Conservation (phyloP, 2,329 filamentous ascomycete genomes). For the Chalara sp. region DNA sequence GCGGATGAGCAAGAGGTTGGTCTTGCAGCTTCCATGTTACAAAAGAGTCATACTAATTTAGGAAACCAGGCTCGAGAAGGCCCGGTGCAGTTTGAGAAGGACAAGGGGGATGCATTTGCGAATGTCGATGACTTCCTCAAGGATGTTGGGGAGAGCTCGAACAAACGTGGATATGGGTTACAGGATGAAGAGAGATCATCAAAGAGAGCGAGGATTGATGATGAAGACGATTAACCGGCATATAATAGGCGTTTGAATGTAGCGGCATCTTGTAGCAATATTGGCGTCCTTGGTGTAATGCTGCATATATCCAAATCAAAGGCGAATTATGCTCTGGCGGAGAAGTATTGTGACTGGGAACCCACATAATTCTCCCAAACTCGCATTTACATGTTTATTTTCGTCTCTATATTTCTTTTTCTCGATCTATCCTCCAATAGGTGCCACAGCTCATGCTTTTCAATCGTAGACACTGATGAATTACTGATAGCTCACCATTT, state of each 20-base stretch:
- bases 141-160: conserved; percentile 58
- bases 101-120: conserved; percentile 69
- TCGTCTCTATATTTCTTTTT: no score
- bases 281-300: no score
- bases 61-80: conserved; percentile 64
- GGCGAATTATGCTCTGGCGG: no score
- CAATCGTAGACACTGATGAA: no score
- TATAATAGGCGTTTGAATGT: background rate
- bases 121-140: conserved; percentile 91
- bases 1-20: conserved; percentile 73
- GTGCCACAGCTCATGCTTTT: no score
- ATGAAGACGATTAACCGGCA: conserved; percentile 44
- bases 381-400: no score
- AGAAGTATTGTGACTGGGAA: no score
- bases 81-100: conserved; percentile 94
- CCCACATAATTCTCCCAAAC: no score
- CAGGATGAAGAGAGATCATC: conserved; percentile 53
- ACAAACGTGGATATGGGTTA: conserved; percentile 71
- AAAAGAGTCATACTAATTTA: conserved; percentile 11
- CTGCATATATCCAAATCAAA: no score
- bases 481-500: no score
- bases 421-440: no score
- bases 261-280: no score
- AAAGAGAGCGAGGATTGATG: conserved; percentile 75
- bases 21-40: conserved; percentile 8